Percentiles rank a stretch among this genome's conserved stretches.
Evolutionary conservation across 2,329 filamentous ascomycete genomes (phyloP).

Genomic region (Arthroderma sp.): DNA sequence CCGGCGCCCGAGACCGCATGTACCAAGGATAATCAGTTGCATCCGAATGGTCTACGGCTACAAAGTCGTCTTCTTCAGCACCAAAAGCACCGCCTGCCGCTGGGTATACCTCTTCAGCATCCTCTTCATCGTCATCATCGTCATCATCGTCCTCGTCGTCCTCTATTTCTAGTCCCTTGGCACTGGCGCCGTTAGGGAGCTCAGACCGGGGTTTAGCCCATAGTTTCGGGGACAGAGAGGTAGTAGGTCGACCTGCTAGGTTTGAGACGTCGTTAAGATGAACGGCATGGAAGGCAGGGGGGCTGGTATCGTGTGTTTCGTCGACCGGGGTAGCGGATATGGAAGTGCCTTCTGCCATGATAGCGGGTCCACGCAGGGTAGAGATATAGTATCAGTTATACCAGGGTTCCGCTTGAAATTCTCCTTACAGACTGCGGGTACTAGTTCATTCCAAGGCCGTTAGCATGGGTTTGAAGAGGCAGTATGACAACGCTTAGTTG

Average conservation of each 20-base stretch:
- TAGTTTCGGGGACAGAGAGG: background rate
- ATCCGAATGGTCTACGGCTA: constrained; percentile 33
- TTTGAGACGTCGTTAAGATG: background rate
- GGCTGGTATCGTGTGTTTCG: background rate
- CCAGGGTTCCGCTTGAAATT: background rate
- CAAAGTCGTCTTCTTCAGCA: constrained; percentile 31
- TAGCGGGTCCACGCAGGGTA: background rate
- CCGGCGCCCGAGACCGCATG: constrained; percentile 29
- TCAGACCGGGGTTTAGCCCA: background rate
- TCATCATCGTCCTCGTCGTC: background rate
- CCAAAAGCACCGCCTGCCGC: constrained; percentile 21
- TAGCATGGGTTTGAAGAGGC: background rate
- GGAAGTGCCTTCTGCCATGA: constrained; percentile 3
- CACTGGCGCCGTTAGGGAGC: background rate
- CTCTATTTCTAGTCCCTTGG: background rate
- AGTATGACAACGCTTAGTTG: background rate
- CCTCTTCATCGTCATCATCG: constrained; percentile 8
- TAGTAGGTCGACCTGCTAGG: background rate
- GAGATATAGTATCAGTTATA: background rate
- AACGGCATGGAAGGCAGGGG: background rate
- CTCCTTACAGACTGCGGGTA: background rate
- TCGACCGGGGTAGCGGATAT: constrained; percentile 3
- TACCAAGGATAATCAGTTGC: constrained; percentile 31
- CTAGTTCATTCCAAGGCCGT: background rate
- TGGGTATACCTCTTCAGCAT: constrained; percentile 18